Percentiles rank a stretch among this genome's conserved stretches.
phyloP scores from a whole-genome alignment of 805 yeast species.

The Isabelozyma heimii region DNA sequence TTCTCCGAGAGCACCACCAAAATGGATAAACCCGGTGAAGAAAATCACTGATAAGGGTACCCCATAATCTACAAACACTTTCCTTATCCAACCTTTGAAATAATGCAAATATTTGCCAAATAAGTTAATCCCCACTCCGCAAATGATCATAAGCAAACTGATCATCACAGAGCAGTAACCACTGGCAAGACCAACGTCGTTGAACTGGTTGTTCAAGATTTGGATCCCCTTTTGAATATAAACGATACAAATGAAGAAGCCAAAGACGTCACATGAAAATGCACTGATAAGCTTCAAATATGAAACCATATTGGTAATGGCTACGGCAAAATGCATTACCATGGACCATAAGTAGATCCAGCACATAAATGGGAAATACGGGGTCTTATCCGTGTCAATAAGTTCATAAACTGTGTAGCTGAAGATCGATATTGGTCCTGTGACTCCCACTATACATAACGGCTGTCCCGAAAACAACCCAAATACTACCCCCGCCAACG shows the following conservation, averaged over 20 bases:
- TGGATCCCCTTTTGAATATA: constrained; percentile 91
- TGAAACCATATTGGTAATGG: constrained; percentile 65
- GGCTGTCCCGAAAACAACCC: constrained; percentile 90
- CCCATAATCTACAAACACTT: constrained; percentile 80
- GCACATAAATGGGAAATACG: constrained; percentile 88
- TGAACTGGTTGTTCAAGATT: constrained; percentile 70
- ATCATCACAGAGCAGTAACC: constrained; percentile 78
- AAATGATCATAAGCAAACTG: constrained; percentile 70
- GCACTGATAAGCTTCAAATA: constrained; percentile 69
- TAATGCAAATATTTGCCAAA: constrained; percentile 64
- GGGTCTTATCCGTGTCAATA: constrained; percentile 50
- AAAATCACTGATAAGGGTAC: constrained; percentile 81
- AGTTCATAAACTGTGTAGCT: constrained; percentile 84
- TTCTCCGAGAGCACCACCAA: constrained; percentile 70
- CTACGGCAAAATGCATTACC: constrained; percentile 73
- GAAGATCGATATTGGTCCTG: constrained; percentile 93
- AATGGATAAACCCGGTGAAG: constrained; percentile 90
- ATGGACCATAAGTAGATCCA: constrained; percentile 94
- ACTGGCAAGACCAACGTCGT: constrained; percentile 29
- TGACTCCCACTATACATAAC: constrained; percentile 91
- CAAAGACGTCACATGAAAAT: constrained; percentile 91
- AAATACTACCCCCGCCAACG: constrained; percentile 85
- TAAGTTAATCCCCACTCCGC: constrained; percentile 62
- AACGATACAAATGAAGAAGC: constrained; percentile 82
- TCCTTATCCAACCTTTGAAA: constrained; percentile 58